Conservation (phyloP, 179 eudicot genomes). For the Monotropa hypopitys region DNA sequence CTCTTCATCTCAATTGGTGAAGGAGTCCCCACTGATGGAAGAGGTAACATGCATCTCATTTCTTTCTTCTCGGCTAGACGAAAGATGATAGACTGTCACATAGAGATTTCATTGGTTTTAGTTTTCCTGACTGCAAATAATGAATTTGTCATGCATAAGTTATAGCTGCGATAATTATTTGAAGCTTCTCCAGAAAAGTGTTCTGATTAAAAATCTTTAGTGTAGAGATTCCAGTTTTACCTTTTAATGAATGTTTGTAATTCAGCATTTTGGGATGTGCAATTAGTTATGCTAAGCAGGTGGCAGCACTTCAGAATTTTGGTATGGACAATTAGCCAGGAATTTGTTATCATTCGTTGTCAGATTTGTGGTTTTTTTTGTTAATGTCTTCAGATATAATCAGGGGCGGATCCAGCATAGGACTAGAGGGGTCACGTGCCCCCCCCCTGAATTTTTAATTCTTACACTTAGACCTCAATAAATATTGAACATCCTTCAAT, state of each 20-base stretch:
- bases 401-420: too few relatives aligned
- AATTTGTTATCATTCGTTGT: not conserved
- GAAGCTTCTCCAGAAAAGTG: not conserved
- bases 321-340: not conserved
- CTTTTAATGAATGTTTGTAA: not conserved
- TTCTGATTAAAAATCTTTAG: not conserved
- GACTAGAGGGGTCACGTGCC: too few relatives aligned
- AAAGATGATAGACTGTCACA: not conserved
- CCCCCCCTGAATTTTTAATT: too few relatives aligned
- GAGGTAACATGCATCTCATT: conserved; percentile 42
- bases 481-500: too few relatives aligned
- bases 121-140: not conserved
- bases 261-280: not conserved
- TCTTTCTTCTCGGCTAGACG: not conserved
- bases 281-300: not conserved
- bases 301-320: not conserved
- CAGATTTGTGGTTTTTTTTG: too few relatives aligned
- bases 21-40: conserved; percentile 55
- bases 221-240: not conserved
- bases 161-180: not conserved
- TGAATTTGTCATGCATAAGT: not conserved
- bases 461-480: too few relatives aligned
- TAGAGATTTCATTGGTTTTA: not conserved
- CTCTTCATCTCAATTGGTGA: conserved; percentile 66
- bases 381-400: too few relatives aligned